Evolutionary conservation across 2,329 filamentous ascomycete genomes (phyloP).

Genomic region (Diaporthe sp.): DNA sequence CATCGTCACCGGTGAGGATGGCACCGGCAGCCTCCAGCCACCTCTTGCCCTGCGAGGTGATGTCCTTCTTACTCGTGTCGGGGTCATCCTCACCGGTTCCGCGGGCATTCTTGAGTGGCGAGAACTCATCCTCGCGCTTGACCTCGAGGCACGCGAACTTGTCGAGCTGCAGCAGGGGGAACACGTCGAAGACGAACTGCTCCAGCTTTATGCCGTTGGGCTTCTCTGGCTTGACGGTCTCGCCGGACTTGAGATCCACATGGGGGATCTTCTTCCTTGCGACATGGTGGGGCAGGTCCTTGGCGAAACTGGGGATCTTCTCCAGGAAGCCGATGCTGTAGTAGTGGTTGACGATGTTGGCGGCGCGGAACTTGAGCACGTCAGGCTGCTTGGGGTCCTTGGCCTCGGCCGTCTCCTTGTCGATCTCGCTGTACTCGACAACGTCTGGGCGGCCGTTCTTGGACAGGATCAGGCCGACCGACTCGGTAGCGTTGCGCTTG

Average conservation of each 20-base stretch:
- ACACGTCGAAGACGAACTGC: conserved; percentile 99
- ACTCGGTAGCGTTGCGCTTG: conserved; percentile 96
- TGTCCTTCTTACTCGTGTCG: conserved; percentile 91
- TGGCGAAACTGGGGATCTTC: conserved; percentile 86
- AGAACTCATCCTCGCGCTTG: conserved; percentile 97
- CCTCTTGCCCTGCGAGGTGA: conserved; percentile 88
- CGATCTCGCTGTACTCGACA: conserved; percentile 98
- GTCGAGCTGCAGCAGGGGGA: conserved; percentile 85
- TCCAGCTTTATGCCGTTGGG: conserved; percentile 99
- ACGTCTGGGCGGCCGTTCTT: conserved; percentile 98
- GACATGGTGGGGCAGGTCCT: conserved; percentile 93
- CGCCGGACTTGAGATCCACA: conserved; percentile 81
- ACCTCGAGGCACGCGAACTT: conserved; percentile 98
- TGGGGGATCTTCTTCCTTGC: conserved; percentile 98
- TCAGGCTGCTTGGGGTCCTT: conserved; percentile 84
- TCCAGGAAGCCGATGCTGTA: conserved; percentile 96
- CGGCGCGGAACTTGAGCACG: conserved; percentile 94
- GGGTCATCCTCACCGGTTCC: conserved; percentile 93
- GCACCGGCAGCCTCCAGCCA: conserved; percentile 88
- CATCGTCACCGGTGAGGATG: conserved; percentile 75
- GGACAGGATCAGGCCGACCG: conserved; percentile 91
- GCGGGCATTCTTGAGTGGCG: conserved; percentile 90
- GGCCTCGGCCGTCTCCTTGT: conserved; percentile 88
- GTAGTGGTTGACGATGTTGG: conserved; percentile 99
- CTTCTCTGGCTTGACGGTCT: conserved; percentile 89